Evolutionary conservation across 768 basidiomycete species (phyloP), one percentile per base, ranked within the genome.

Genomic region (Harrya chromipes): DNA sequence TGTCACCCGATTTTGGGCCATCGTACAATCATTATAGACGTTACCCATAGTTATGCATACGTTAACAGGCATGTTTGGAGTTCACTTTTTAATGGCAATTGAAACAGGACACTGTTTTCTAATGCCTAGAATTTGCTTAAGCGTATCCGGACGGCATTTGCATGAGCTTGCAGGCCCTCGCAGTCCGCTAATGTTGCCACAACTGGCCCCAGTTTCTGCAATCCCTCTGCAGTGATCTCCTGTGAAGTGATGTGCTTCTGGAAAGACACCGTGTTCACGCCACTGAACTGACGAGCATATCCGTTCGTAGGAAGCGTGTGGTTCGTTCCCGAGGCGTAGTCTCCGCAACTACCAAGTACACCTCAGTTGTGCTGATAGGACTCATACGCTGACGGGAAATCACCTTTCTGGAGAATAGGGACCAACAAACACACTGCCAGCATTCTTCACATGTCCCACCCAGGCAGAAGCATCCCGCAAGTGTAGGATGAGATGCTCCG

Each of bases 171-270:
- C 13, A 99, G 70, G 10, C 92, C 94, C 73, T 99, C 97, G 62
- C 94, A 90, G 57, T 97, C 94, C 2, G 97, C 97, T 27, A 99
- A 70, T 4, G 85, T 90, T 17, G 80, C 86, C 6, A 98, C 95
- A 12, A 87, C 72, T 11, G 97, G 97, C 4, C 97, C 97, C 27
- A 99, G 75, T 12, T 58, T 72, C 58, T 76, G 74, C 47, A 99
- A 74, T 14, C 97, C 97, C 6, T 77, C 81, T 16, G 74, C 67
- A 10, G 93, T 88, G 20, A 98, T 81, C 66, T 97, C 89, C 67
- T 98, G 97, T 6, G 92, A 94, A 13, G 97, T 99, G 60, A 98
- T 97, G 67, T 98, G 89, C 70, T 99, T 99, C 66, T 97, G 94
- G 87, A 98, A 99, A 2, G 93, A 94, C 9, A 81, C 74, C 1